Conservation (phyloP, 768 basidiomycete species). For the Coprinopsis marcescibilis region DNA sequence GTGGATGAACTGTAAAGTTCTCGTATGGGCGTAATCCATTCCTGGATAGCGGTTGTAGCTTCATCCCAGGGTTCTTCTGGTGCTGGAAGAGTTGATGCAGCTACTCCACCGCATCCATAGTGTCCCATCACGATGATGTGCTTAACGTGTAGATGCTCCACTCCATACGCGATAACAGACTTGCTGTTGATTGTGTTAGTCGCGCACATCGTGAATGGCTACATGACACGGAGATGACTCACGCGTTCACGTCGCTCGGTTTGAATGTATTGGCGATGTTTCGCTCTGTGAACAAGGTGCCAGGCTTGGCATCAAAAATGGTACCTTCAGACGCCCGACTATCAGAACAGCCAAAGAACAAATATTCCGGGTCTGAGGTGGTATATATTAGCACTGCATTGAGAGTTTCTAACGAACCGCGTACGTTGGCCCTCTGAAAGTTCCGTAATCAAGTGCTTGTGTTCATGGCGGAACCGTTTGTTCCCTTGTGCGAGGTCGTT, state of each 20-base stretch:
- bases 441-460: too few relatives aligned
- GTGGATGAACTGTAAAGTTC: slow-evolving; percentile 29
- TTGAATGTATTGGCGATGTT: slow-evolving; percentile 38
- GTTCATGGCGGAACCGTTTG: too few relatives aligned
- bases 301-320: slow-evolving; percentile 21
- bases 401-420: too few relatives aligned
- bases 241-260: slow-evolving; percentile 30
- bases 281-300: slow-evolving; percentile 32
- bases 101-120: slow-evolving; percentile 27
- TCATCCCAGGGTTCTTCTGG: slow-evolving; percentile 16
- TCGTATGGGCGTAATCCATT: slow-evolving; percentile 36
- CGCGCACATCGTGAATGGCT: too few relatives aligned
- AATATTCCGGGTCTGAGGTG: slow-evolving; percentile 15
- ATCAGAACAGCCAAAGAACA: slow-evolving; percentile 11
- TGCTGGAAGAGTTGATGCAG: slow-evolving; percentile 15
- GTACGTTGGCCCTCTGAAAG: too few relatives aligned
- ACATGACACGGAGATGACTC: slow-evolving; percentile 8
- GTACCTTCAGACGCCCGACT: slow-evolving; percentile 9
- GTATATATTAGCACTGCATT: too few relatives aligned
- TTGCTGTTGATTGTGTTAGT: slow-evolving; percentile 15
- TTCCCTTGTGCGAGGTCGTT: too few relatives aligned
- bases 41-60: slow-evolving; percentile 29
- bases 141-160: slow-evolving; percentile 22
- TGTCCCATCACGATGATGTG: slow-evolving; percentile 27
- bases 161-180: slow-evolving; percentile 22